Conservation (phyloP, 2,329 filamentous ascomycete genomes). For the Beauveria asiatica region DNA sequence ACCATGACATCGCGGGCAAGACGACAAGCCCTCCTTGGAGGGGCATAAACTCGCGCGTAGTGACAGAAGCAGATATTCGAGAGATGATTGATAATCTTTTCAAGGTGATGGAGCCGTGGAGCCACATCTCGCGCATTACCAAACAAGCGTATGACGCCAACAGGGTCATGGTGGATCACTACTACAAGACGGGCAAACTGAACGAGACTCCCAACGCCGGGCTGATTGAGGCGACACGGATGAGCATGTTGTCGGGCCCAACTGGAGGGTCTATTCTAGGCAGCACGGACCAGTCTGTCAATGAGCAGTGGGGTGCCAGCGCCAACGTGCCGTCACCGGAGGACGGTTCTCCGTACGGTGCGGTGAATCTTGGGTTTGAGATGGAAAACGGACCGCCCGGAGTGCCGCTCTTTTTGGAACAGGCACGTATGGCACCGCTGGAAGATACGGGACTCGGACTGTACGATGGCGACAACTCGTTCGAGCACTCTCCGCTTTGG, state of each 20-base stretch:
- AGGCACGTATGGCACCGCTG: slow-evolving; percentile 5
- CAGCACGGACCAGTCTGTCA: not conserved
- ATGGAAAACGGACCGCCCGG: slow-evolving; percentile 4
- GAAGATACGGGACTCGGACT: not conserved
- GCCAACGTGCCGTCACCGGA: not conserved
- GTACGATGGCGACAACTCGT: slow-evolving; percentile 9
- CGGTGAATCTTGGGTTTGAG: slow-evolving; percentile 7
- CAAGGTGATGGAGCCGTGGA: slow-evolving; percentile 26
- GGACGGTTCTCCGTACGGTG: not conserved
- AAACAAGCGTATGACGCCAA: slow-evolving; percentile 24
- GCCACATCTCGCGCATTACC: slow-evolving; percentile 20
- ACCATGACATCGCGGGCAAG: slow-evolving; percentile 24
- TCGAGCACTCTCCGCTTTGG: not conserved
- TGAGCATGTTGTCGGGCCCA: slow-evolving; percentile 1
- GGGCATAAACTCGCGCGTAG: slow-evolving; percentile 17
- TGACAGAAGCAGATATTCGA: slow-evolving; percentile 24
- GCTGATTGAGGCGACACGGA: not conserved
- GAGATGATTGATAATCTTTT: slow-evolving; percentile 26
- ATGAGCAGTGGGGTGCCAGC: slow-evolving; percentile 4
- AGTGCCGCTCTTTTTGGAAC: slow-evolving; percentile 6
- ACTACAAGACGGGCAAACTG: slow-evolving; percentile 22
- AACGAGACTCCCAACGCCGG: slow-evolving; percentile 2
- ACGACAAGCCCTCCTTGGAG: slow-evolving; percentile 30
- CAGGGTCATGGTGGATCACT: slow-evolving; percentile 22
- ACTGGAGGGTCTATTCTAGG: not conserved